phyloP scores from a whole-genome alignment of 371 early-diverging fungal genomes.

The Sporodiniella umbellata region DNA sequence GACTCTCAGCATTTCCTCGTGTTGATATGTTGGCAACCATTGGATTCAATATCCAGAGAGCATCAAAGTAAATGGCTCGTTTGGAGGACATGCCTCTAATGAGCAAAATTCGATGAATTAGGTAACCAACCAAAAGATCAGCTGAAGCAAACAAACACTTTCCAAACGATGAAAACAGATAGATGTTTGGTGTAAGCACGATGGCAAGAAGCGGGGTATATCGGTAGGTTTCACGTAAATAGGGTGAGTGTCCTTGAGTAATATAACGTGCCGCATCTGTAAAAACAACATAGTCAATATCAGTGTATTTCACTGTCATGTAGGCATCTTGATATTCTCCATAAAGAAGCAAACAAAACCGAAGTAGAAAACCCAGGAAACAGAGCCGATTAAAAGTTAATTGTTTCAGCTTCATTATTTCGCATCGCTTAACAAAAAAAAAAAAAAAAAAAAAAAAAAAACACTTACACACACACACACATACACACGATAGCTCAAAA shows the following conservation, averaged over 20 bases:
- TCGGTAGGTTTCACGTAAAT: slow-evolving; percentile 89
- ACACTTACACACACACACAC: no score
- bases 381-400: slow-evolving; percentile 27
- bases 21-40: slow-evolving; percentile 95
- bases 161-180: slow-evolving; percentile 73
- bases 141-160: slow-evolving; percentile 84
- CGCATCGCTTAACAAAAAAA: slow-evolving; percentile 1
- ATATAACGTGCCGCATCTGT: slow-evolving; percentile 90
- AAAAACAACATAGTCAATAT: slow-evolving; percentile 96
- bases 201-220: slow-evolving; percentile 94
- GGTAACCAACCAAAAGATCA: slow-evolving; percentile 73
- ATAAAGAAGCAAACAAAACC: slow-evolving; percentile 67
- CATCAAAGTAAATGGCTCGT: slow-evolving; percentile 46
- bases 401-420: not conserved
- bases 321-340: slow-evolving; percentile 85
- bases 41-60: slow-evolving; percentile 90
- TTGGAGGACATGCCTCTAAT: slow-evolving; percentile 54
- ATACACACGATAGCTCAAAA: not conserved
- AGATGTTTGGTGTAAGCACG: slow-evolving; percentile 79
- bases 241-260: slow-evolving; percentile 75
- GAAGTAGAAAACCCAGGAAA: slow-evolving; percentile 49
- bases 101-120: slow-evolving; percentile 59
- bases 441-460: slow-evolving; percentile 7
- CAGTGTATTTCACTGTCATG: slow-evolving; percentile 91
- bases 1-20: slow-evolving; percentile 90